Evolutionary conservation across 768 basidiomycete species (phyloP).

Genomic region (Phanerochaete sordida): DNA sequence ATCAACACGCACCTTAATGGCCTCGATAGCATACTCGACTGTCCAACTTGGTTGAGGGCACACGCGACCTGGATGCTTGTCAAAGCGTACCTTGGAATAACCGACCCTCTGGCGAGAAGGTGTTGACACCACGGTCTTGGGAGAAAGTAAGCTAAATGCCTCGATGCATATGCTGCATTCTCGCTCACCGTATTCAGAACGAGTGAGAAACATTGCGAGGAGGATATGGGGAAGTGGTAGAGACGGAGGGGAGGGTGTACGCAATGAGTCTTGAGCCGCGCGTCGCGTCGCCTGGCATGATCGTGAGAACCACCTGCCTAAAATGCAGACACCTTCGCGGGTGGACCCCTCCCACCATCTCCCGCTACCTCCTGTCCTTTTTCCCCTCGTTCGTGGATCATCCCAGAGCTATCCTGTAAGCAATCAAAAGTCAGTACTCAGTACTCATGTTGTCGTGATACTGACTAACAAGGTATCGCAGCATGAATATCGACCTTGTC

Average conservation of each 20-base stretch:
- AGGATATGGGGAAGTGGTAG: neutral
- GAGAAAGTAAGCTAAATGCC: neutral
- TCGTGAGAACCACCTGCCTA: constrained; percentile 2
- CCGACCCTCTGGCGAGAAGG: constrained; percentile 97
- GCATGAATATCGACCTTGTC: no score
- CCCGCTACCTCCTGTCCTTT: no score
- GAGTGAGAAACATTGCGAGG: constrained; percentile 78
- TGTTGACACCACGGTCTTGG: constrained; percentile 96
- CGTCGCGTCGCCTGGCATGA: constrained; percentile 16
- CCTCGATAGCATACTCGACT: constrained; percentile 99
- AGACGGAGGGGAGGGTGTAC: constrained; percentile 5
- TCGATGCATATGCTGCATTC: constrained; percentile 4
- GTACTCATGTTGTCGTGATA: no score
- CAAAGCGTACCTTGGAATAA: constrained; percentile 82
- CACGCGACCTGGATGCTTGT: neutral
- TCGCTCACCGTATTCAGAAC: constrained; percentile 83
- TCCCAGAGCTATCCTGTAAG: no score
- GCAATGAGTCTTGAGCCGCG: constrained; percentile 15
- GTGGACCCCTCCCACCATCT: no score
- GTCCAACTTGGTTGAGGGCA: neutral
- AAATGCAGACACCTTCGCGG: no score
- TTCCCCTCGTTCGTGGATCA: no score
- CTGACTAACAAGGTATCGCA: no score
- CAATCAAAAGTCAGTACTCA: no score
- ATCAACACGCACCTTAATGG: constrained; percentile 75